Base-by-base conservation (phyloP, 208 protist species). In the Acanthamoeba castellanii region DNA sequence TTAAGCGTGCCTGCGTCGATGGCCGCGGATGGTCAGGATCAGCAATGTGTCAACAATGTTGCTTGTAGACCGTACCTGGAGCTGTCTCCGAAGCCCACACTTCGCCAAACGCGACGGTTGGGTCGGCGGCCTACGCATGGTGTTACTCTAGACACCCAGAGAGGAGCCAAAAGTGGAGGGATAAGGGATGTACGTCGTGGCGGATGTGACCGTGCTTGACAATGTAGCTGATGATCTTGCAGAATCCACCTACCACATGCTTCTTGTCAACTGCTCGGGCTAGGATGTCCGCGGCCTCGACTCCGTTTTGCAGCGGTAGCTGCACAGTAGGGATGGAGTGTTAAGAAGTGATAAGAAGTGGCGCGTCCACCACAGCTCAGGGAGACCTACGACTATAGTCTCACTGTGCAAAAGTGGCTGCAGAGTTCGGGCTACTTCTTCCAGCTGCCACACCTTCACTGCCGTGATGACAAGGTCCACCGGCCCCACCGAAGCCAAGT, bases 371-470 rank as follows among this genome's bases (percentile, higher is more conserved):
- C 2, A 34, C 25, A 32, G 3, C 0, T 25, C 18, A 70, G 61
- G 5, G 18, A 25, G 9, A 30, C 72, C 0, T 81, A 81, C 72
- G n/a, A 81, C 20, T 0, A 81, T 81, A 18, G 72, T 81, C 11
- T 81, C 72, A 13, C 32, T 47, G 32, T 81, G 72, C 72, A 81
- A 25, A 25, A 81, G 72, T 9, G 72, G 72, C 72, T 81, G 72
- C 18, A 90, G 47, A 2, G 82, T 90, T 7, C 32, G 50, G 37
- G 82, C 82, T 5, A 90, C 82, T 32, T 90, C 52, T 8, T 52
- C 82, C 82, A 90, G 45, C 82, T 90, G 82, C 82, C 82, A 90
- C 27, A 66, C 82, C 82, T 90, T 90, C 16, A 90, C 82, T 25
- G 47, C 82, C 8, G 61, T 42, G 32, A 90, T 61, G 82, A 90